Conservation (phyloP, 176 grass and related monocot species). For the Eragrostis curvula region DNA sequence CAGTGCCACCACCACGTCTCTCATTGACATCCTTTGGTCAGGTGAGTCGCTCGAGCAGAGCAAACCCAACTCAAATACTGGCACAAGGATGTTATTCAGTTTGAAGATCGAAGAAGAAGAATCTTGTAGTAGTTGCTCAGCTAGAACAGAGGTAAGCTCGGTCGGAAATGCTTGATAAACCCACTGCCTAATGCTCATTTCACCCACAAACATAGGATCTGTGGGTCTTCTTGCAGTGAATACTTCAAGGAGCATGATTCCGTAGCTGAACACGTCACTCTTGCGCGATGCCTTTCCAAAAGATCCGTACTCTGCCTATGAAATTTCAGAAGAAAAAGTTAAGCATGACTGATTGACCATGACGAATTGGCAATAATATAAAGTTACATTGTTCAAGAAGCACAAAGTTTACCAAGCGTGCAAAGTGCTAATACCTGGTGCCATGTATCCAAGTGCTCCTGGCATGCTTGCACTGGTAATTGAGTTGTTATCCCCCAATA, state of each 20-base stretch:
- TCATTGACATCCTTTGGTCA: neutral
- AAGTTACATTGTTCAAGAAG: neutral
- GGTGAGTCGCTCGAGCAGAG: neutral
- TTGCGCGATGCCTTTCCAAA: neutral
- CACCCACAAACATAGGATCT: neutral
- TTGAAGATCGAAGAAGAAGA: neutral
- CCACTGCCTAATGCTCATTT: neutral
- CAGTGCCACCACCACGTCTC: neutral
- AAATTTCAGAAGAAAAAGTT: neutral
- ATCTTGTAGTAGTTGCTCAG: neutral
- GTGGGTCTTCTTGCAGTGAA: neutral
- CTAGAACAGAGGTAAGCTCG: neutral
- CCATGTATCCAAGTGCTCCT: constrained; percentile 5
- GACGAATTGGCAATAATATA: neutral
- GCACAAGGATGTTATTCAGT: neutral
- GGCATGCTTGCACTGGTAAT: neutral
- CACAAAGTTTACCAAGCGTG: too few relatives aligned
- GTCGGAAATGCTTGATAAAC: neutral
- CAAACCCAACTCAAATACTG: neutral
- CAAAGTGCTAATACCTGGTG: neutral
- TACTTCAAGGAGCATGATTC: neutral
- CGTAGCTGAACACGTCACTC: neutral
- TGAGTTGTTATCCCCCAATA: neutral
- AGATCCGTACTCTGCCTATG: neutral
- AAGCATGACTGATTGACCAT: neutral